phyloP scores from a whole-genome alignment of 208 protist genomes.

The Leishmania tropica region DNA sequence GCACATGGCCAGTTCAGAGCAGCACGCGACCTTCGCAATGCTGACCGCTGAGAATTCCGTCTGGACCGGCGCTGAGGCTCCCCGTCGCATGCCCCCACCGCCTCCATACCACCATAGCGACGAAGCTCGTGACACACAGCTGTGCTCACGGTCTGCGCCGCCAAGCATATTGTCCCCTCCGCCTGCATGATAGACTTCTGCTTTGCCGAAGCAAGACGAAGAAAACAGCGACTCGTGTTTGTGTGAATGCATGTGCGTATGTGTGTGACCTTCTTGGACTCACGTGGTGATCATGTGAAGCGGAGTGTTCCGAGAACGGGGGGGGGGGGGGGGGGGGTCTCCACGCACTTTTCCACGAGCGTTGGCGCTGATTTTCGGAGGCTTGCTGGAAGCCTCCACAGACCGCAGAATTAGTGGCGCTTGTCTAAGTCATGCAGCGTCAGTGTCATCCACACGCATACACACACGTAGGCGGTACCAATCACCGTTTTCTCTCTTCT shows the following conservation, averaged over 20 bases:
- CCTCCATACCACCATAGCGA: constrained; percentile 8
- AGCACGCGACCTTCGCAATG: constrained; percentile 17
- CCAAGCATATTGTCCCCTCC: constrained; percentile 38
- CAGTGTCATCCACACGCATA: background rate
- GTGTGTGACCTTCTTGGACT: background rate
- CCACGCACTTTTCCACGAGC: background rate
- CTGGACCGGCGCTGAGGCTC: background rate
- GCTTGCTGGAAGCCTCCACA: background rate
- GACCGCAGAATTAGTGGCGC: background rate
- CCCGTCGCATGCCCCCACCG: constrained; percentile 30
- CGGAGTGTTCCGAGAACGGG: background rate
- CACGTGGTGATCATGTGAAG: background rate
- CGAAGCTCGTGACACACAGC: constrained; percentile 7
- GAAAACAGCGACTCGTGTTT: background rate
- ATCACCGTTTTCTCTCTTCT: background rate
- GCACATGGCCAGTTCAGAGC: background rate
- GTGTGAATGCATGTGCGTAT: background rate
- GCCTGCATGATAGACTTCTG: constrained; percentile 8
- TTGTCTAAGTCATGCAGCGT: background rate
- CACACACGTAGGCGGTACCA: background rate
- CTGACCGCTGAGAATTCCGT: constrained; percentile 5
- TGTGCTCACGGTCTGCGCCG: constrained; percentile 27
- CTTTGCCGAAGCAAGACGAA: constrained; percentile 4
- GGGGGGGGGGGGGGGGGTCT: background rate
- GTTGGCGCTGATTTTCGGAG: background rate